Evolutionary conservation across 2,329 filamentous ascomycete genomes (phyloP).

Genomic region (Colletotrichum nymphaeae): DNA sequence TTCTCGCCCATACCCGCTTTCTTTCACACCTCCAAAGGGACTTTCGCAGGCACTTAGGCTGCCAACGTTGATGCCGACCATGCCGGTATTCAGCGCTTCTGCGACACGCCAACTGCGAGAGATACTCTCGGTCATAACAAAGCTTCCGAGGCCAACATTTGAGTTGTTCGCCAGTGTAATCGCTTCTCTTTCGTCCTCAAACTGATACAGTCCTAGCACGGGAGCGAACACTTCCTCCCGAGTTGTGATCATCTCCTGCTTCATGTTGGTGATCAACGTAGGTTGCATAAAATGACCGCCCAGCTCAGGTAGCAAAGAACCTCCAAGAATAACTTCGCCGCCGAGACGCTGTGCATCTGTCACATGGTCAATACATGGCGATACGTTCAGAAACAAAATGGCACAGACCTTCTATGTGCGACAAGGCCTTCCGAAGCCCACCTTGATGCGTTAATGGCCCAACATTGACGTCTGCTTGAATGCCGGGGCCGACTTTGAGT

Average conservation of each 20-base stretch:
- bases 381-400: too few species aligned
- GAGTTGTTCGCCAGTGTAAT: conserved; percentile 60
- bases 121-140: conserved; percentile 71
- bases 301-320: conserved; percentile 51
- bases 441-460: conserved; percentile 78
- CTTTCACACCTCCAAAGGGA: conserved; percentile 60
- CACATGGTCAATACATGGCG: too few species aligned
- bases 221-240: conserved; percentile 61
- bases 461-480: conserved; percentile 76
- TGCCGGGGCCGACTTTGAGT: conserved; percentile 75
- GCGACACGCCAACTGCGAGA: conserved; percentile 59
- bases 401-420: conserved; percentile 67
- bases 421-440: conserved; percentile 77
- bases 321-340: conserved; percentile 73
- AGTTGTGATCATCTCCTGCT: conserved; percentile 54
- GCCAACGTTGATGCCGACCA: conserved; percentile 64
- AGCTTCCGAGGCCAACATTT: conserved; percentile 70
- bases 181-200: conserved; percentile 55
- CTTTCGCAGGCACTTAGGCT: conserved; percentile 40
- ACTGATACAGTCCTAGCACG: conserved; percentile 54
- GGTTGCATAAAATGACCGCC: conserved; percentile 58
- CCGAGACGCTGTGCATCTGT: conserved; percentile 68
- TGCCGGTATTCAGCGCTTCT: conserved; percentile 69
- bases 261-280: conserved; percentile 57
- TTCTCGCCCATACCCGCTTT: conserved; percentile 59